phyloP scores from a whole-genome alignment of 2,329 filamentous ascomycete genomes.

The Aureobasidium sp. region DNA sequence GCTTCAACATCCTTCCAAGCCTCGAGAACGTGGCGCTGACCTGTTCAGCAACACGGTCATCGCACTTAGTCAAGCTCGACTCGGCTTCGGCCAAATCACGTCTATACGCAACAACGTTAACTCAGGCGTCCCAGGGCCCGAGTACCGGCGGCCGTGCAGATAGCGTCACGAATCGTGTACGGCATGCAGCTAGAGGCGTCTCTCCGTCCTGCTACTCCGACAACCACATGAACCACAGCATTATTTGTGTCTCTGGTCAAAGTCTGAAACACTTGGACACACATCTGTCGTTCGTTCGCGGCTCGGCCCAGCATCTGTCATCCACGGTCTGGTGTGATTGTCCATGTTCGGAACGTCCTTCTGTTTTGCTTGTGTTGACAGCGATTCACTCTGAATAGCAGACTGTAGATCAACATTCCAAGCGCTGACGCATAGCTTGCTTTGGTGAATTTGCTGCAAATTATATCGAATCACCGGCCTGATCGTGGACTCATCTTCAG shows the following conservation, averaged over 20 bases:
- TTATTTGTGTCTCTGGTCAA: neutral
- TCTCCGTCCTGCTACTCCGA: neutral
- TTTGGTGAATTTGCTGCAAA: neutral
- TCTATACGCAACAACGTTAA: neutral
- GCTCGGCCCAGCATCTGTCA: constrained; percentile 11
- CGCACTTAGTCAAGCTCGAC: neutral
- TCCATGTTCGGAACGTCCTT: neutral
- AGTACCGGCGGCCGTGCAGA: neutral
- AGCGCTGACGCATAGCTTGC: neutral
- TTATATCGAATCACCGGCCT: neutral
- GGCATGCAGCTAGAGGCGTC: neutral
- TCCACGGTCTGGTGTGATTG: neutral
- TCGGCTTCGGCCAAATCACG: too few relatives aligned
- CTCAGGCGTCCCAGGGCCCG: neutral
- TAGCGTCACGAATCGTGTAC: constrained; percentile 1
- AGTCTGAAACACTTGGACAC: neutral
- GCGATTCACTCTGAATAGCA: neutral
- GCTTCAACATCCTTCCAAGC: neutral
- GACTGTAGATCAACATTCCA: neutral
- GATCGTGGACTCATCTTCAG: neutral
- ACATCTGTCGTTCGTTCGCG: neutral
- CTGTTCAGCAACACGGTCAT: neutral
- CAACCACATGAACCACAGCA: neutral
- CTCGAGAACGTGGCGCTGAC: neutral
- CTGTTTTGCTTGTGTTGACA: neutral